phyloP scores from a whole-genome alignment of 2,329 filamentous ascomycete genomes.

The Fusarium setosum region DNA sequence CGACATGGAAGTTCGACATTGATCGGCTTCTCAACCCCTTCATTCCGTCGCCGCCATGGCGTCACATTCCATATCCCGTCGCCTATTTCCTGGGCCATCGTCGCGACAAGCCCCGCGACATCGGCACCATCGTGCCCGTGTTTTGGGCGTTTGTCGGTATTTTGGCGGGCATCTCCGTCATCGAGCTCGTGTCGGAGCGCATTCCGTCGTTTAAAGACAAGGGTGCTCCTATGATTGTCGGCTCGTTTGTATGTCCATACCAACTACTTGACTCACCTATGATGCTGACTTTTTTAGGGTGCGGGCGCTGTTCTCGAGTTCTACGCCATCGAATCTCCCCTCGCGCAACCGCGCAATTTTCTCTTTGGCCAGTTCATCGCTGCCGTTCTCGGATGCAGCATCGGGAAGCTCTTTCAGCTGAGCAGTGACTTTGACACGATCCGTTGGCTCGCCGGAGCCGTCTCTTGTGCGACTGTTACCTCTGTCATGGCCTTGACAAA shows the following conservation, averaged over 20 bases:
- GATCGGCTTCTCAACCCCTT: conserved; percentile 80
- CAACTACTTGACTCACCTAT: neutral
- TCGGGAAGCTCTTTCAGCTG: conserved; percentile 74
- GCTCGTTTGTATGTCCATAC: conserved; percentile 71
- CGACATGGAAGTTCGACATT: conserved; percentile 73
- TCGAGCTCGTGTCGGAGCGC: conserved; percentile 66
- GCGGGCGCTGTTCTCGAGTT: conserved; percentile 82
- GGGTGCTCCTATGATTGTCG: conserved; percentile 71
- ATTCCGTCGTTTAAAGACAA: conserved; percentile 65
- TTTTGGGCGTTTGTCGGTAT: conserved; percentile 75
- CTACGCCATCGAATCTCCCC: conserved; percentile 76
- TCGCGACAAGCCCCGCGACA: conserved; percentile 45
- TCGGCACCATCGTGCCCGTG: conserved; percentile 69
- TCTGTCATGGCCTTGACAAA: conserved; percentile 76
- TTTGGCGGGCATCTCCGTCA: conserved; percentile 69
- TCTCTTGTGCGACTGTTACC: conserved; percentile 73
- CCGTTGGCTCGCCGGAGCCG: conserved; percentile 72
- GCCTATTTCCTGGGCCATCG: conserved; percentile 77
- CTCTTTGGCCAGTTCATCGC: conserved; percentile 75
- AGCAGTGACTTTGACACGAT: conserved; percentile 59
- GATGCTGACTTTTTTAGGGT: conserved; percentile 59
- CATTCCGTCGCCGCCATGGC: conserved; percentile 73
- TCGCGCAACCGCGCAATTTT: conserved; percentile 78
- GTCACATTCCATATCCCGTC: conserved; percentile 71
- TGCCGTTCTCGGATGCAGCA: conserved; percentile 68